Evolutionary conservation across 2,329 filamentous ascomycete genomes (phyloP).

Genomic region (Aspergillus hiratsukae): DNA sequence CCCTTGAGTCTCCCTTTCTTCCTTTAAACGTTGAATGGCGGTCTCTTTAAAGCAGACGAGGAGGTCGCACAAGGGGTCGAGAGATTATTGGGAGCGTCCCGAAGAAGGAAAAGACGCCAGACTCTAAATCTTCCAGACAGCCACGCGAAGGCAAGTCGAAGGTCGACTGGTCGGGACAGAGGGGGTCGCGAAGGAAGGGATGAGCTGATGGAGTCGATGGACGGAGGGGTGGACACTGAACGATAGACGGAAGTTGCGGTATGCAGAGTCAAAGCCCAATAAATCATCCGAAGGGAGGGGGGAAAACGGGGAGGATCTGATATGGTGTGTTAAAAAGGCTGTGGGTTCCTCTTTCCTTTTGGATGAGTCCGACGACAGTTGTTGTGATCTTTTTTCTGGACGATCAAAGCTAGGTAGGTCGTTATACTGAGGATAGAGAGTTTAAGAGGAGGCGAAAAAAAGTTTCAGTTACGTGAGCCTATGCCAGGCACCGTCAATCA

Average conservation of each 20-base stretch:
- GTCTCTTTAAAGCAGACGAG: constrained; percentile 7
- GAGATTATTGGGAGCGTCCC: constrained; percentile 5
- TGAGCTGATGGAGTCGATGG: constrained; percentile 4
- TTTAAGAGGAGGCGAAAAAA: not conserved
- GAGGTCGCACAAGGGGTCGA: constrained; percentile 19
- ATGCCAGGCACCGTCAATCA: not conserved
- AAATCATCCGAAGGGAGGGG: constrained; percentile 17
- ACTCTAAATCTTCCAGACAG: constrained; percentile 6
- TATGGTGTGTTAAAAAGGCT: not conserved
- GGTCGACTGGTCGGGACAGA: constrained; percentile 14
- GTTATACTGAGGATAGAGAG: not conserved
- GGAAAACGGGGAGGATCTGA: not conserved
- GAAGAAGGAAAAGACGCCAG: constrained; percentile 8
- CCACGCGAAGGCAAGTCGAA: constrained; percentile 18
- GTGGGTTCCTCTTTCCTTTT: not conserved
- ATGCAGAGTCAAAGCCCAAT: constrained; percentile 18
- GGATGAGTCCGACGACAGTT: not conserved
- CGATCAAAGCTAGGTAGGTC: not conserved
- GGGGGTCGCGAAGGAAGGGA: constrained; percentile 11
- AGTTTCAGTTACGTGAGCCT: not conserved
- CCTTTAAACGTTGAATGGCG: constrained; percentile 15
- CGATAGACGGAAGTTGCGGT: constrained; percentile 22
- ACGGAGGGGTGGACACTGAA: constrained; percentile 13
- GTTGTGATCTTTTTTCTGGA: not conserved
- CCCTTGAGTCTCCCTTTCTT: constrained; percentile 24